phyloP scores from a whole-genome alignment of 345 rosid species.

The Corchorus olitorius region DNA sequence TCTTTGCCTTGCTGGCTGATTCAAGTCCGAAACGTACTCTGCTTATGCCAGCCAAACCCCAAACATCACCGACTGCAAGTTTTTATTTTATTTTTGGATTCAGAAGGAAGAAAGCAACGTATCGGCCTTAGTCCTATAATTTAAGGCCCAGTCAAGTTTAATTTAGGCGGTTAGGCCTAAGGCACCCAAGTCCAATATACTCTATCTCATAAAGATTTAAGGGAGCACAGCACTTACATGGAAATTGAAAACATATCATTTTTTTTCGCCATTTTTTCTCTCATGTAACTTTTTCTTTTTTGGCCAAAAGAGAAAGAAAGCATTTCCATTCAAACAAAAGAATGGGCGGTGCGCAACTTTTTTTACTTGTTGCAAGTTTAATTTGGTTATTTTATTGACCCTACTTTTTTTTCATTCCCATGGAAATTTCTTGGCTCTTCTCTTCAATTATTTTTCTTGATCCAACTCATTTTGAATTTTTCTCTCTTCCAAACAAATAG shows the following conservation, averaged over 20 bases:
- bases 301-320: neutral
- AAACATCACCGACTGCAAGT: too few species aligned
- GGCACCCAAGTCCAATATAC: too few species aligned
- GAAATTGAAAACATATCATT: neutral
- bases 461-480: neutral
- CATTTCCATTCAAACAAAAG: neutral
- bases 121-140: too few species aligned
- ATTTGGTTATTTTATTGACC: neutral
- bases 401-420: neutral
- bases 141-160: too few species aligned
- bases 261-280: neutral
- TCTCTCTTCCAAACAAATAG: neutral
- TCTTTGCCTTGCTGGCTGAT: neutral
- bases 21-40: neutral
- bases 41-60: neutral
- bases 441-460: neutral
- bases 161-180: too few species aligned
- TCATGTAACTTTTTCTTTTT: neutral
- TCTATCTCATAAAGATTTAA: neutral
- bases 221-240: neutral
- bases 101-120: too few species aligned
- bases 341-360: slow-evolving; percentile 5
- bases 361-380: neutral
- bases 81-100: too few species aligned
- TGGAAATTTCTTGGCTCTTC: neutral